Conservation (phyloP, 1,284 basidiomycete species). For the Cystobasidium pallidum region DNA sequence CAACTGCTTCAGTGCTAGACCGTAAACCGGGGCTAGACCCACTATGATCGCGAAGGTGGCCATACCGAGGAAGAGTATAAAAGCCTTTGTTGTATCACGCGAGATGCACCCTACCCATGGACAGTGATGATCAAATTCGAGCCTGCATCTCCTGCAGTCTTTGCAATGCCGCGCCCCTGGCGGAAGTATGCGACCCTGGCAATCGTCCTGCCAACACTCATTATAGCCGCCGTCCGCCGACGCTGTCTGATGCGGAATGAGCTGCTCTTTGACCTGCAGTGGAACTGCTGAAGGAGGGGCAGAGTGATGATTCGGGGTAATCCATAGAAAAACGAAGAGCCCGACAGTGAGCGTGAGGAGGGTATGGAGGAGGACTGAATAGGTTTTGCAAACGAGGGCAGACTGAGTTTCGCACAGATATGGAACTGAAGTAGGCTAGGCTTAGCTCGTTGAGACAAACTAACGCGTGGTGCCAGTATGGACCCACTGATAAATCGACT, state of each 20-base stretch:
- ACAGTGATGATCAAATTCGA: slow-evolving; percentile 44
- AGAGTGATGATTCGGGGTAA: slow-evolving; percentile 24
- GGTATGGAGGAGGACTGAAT: slow-evolving; percentile 8
- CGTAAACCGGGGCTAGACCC: slow-evolving; percentile 6
- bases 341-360: slow-evolving; percentile 8
- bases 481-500: slow-evolving; percentile 18
- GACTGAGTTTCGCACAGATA: neutral
- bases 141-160: slow-evolving; percentile 40
- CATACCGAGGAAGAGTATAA: slow-evolving; percentile 30
- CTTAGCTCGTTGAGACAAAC: too few relatives aligned
- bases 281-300: neutral
- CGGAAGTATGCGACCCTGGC: slow-evolving; percentile 36
- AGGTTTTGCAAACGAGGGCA: neutral
- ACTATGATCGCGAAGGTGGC: slow-evolving; percentile 9
- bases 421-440: slow-evolving; percentile 6
- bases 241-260: slow-evolving; percentile 12
- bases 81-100: slow-evolving; percentile 26
- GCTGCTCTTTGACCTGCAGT: neutral
- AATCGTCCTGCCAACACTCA: slow-evolving; percentile 44
- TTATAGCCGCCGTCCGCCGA: neutral
- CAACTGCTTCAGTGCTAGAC: slow-evolving; percentile 12
- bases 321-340: slow-evolving; percentile 28
- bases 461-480: neutral
- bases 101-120: slow-evolving; percentile 45
- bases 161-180: slow-evolving; percentile 43